Evolutionary conservation across 202 grass and related monocot genomes (phyloP).

Genomic region (Schoenoplectus tabernaemontani): DNA sequence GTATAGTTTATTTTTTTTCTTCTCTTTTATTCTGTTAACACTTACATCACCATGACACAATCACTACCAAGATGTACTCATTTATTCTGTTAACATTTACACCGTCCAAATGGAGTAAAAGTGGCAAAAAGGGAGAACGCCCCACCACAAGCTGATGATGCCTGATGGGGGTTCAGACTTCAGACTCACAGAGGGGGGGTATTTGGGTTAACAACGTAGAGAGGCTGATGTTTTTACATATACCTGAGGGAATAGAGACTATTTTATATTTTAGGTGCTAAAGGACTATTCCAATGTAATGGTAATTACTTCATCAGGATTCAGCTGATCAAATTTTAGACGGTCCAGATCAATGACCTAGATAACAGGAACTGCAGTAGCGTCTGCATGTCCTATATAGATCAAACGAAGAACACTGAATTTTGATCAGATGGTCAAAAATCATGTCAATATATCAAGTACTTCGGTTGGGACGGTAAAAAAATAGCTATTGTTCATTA

Average conservation of each 20-base stretch:
- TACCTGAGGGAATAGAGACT: no score
- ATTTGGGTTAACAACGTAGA: no score
- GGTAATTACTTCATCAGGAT: background rate
- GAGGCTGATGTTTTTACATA: no score
- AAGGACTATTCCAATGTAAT: background rate
- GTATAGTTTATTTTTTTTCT: no score
- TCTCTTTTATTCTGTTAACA: background rate
- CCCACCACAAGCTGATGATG: constrained; percentile 19
- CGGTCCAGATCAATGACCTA: no score
- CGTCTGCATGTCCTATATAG: background rate
- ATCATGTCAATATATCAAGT: background rate
- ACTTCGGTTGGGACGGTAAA: background rate
- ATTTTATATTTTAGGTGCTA: background rate
- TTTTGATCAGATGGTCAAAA: background rate
- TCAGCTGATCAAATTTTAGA: no score
- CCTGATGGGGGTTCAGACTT: constrained; percentile 9
- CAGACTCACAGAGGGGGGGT: background rate
- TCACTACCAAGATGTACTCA: background rate
- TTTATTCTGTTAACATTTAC: background rate
- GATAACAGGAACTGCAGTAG: no score
- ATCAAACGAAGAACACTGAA: background rate
- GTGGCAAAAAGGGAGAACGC: background rate
- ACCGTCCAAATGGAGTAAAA: constrained; percentile 13
- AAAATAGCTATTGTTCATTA: background rate
- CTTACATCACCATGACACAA: background rate